These are phyloP conservation scores for Apium graveolens DNA, from an alignment of 129 eudicot species.

Conservation along the genomic window DNA sequence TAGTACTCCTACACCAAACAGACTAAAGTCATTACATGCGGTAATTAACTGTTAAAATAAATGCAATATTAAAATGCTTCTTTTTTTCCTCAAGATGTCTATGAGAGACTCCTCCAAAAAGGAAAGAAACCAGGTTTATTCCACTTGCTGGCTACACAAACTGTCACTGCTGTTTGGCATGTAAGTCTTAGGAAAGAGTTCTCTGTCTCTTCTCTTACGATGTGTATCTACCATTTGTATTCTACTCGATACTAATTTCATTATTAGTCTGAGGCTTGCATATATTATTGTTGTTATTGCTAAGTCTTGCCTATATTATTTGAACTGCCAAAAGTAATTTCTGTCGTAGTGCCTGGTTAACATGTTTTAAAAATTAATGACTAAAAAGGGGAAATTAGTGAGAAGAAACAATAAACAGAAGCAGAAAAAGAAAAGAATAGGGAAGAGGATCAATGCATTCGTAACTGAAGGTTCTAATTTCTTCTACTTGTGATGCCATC, in stretches of 20 bases:
- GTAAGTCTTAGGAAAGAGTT: conserved; percentile 43
- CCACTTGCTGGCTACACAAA: conserved; percentile 93
- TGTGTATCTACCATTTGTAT: neutral
- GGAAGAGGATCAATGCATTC: neutral
- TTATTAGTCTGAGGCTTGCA: neutral
- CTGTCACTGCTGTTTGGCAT: conserved; percentile 98
- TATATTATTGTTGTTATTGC: neutral
- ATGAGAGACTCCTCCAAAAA: conserved; percentile 81
- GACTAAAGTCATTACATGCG: neutral
- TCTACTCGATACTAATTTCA: neutral
- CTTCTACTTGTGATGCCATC: neutral
- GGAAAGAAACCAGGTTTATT: conserved; percentile 87
- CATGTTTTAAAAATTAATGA: neutral
- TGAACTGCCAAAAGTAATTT: neutral
- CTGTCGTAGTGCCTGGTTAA: neutral
- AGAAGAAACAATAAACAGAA: too few species aligned
- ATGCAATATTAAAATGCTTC: neutral
- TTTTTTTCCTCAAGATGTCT: conserved; percentile 49
- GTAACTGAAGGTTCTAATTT: neutral
- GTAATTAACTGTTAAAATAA: neutral
- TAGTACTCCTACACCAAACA: neutral
- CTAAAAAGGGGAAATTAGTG: neutral
- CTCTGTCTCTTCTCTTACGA: neutral
- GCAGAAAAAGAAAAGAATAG: neutral
- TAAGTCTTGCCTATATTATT: too few species aligned